Evolutionary conservation across 768 basidiomycete genomes (phyloP).

Genomic region (Amyloporia xantha): DNA sequence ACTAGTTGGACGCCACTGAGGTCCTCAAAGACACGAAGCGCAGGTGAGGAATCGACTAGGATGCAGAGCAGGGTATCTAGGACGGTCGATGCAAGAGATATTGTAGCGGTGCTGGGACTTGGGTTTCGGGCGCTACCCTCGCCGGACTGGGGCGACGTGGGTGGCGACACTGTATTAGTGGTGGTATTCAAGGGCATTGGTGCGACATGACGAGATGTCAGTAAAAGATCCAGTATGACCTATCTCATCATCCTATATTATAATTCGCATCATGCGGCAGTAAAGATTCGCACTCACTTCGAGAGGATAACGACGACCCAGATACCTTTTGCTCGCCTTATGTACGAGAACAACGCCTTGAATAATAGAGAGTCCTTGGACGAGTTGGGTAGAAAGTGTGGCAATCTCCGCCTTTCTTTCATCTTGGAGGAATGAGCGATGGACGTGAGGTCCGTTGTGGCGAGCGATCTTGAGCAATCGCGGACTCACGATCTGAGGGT

Average conservation of each 20-base stretch:
- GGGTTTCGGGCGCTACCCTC: neutral
- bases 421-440: slow-evolving; percentile 10
- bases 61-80: slow-evolving; percentile 84
- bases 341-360: slow-evolving; percentile 77
- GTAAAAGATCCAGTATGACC: slow-evolving; percentile 68
- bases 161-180: slow-evolving; percentile 12
- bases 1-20: slow-evolving; percentile 72
- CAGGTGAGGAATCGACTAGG: slow-evolving; percentile 76
- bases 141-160: slow-evolving; percentile 23
- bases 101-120: slow-evolving; percentile 3
- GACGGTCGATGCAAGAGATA: slow-evolving; percentile 25
- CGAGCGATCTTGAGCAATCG: slow-evolving; percentile 1
- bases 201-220: slow-evolving; percentile 60
- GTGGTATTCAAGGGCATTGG: slow-evolving; percentile 16
- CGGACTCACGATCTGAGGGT: slow-evolving; percentile 34
- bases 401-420: slow-evolving; percentile 43
- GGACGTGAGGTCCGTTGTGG: neutral
- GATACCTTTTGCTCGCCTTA: slow-evolving; percentile 54
- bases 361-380: slow-evolving; percentile 57
- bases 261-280: too few species aligned
- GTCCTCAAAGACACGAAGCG: slow-evolving; percentile 75
- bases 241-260: too few species aligned
- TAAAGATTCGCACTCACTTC: slow-evolving; percentile 61
- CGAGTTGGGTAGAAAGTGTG: slow-evolving; percentile 44
- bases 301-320: slow-evolving; percentile 60